Conservation (phyloP, 2,329 filamentous ascomycete species). For the Boeremia exigua region DNA sequence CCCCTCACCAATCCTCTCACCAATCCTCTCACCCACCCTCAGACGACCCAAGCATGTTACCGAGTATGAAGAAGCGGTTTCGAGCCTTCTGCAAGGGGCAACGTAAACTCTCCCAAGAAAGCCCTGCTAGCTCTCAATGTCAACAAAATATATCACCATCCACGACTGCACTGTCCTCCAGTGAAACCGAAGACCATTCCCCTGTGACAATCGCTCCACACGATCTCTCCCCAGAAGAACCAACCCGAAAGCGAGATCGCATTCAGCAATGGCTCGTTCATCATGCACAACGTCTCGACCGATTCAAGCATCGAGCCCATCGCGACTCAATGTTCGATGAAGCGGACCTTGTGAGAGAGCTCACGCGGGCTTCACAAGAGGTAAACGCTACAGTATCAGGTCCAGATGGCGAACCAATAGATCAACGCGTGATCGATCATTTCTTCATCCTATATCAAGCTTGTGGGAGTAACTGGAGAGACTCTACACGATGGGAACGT, state of each 20-base stretch:
- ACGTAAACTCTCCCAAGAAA: not conserved
- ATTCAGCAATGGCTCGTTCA: slow-evolving; percentile 1
- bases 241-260: not conserved
- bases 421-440: slow-evolving; percentile 1
- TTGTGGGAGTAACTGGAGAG: slow-evolving; percentile 8
- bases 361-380: not conserved
- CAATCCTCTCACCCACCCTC: not conserved
- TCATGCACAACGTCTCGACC: not conserved
- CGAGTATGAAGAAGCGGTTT: not conserved
- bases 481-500: slow-evolving; percentile 6
- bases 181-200: not conserved
- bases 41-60: not conserved
- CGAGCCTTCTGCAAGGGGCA: not conserved
- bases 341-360: not conserved
- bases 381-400: not conserved
- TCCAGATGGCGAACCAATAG: not conserved
- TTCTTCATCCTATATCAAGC: slow-evolving; percentile 5
- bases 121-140: no score
- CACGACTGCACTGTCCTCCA: not conserved
- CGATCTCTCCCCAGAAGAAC: not conserved
- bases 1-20: no score
- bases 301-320: not conserved
- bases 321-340: slow-evolving; percentile 1
- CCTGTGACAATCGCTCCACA: not conserved
- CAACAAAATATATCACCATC: not conserved